Evolutionary conservation across 257 asterid species (phyloP).

Genomic region (Mentha longifolia): DNA sequence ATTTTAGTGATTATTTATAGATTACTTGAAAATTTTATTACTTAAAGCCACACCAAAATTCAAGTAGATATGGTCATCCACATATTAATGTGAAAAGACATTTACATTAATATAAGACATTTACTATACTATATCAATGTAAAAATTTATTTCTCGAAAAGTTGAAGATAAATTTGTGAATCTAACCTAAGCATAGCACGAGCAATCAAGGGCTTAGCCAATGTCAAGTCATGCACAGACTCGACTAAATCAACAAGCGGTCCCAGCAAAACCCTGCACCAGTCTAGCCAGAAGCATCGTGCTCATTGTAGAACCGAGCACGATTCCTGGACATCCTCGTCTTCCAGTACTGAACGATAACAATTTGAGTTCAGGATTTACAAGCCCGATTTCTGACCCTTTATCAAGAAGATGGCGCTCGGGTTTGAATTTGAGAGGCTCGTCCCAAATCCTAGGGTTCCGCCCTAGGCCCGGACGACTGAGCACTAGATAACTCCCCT

Average conservation of each 20-base stretch:
- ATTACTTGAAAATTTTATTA: no score
- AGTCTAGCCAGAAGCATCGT: constrained; percentile 35
- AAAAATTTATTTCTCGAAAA: not conserved
- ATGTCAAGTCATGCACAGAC: not conserved
- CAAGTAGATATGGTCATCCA: no score
- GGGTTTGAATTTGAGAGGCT: constrained; percentile 33
- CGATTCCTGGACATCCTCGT: constrained; percentile 38
- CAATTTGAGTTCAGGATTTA: constrained; percentile 24
- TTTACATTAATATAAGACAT: no score
- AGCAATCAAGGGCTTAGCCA: constrained; percentile 26
- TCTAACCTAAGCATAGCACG: constrained; percentile 30
- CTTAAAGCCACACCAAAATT: no score
- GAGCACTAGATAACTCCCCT: constrained; percentile 39
- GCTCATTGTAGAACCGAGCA: constrained; percentile 34
- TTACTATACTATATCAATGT: no score
- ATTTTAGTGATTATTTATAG: no score
- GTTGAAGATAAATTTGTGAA: constrained; percentile 7
- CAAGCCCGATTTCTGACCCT: constrained; percentile 7
- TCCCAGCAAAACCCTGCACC: constrained; percentile 26
- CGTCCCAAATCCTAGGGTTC: constrained; percentile 44
- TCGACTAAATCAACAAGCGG: constrained; percentile 9
- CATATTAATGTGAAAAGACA: no score
- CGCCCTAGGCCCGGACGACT: constrained; percentile 45
- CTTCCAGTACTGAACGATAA: constrained; percentile 42
- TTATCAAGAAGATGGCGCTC: constrained; percentile 31